phyloP scores from a whole-genome alignment of 2,329 filamentous ascomycete species.

The Penicillium sp. region DNA sequence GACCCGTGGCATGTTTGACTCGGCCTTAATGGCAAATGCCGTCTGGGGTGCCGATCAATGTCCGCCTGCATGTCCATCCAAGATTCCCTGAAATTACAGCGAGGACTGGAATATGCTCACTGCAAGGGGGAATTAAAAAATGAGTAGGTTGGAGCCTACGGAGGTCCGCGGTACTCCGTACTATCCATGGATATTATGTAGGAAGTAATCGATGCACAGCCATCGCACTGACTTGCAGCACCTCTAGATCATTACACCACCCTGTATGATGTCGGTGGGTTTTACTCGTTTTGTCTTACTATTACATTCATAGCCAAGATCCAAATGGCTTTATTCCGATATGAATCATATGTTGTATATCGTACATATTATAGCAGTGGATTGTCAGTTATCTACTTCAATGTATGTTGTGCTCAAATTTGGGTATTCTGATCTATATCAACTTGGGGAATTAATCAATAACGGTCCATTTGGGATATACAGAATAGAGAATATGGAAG shows the following conservation, averaged over 20 bases:
- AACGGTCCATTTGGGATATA: too few relatives aligned
- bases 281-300: not conserved
- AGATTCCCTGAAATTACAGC: not conserved
- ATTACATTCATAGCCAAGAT: not conserved
- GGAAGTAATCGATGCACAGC: slow-evolving; percentile 7
- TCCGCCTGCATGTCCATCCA: not conserved
- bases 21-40: not conserved
- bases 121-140: not conserved
- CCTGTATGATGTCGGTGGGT: not conserved
- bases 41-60: not conserved
- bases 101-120: not conserved
- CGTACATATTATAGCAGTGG: not conserved
- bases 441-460: not conserved
- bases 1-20: not conserved
- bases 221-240: slow-evolving; percentile 13
- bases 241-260: slow-evolving; percentile 12
- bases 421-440: not conserved
- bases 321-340: not conserved
- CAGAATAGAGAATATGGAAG: not conserved
- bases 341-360: not conserved
- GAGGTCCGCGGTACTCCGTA: not conserved
- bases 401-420: not conserved
- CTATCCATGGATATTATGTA: too few relatives aligned
- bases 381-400: not conserved
- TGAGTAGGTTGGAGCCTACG: slow-evolving; percentile 1